Evolutionary conservation across 116 monocot species (phyloP), one percentile per base, ranked within the genome.

Genomic region (Papilionanthe hybrid): DNA sequence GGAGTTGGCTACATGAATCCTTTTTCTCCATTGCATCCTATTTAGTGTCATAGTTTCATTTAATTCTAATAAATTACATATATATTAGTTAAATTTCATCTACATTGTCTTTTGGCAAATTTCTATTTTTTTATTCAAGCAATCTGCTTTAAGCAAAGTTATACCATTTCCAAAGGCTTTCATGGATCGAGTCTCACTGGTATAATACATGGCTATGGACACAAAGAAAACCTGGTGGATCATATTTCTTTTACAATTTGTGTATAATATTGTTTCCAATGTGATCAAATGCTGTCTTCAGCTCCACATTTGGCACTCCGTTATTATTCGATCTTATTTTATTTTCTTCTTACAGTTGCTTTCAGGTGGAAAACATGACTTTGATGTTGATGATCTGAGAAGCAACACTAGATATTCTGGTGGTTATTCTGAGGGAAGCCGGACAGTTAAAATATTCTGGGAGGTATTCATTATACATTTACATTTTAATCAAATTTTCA

Each of bases 391-490:
- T 77, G 96, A 96, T 83, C 77, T 96, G 55, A 88, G 83, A 79
- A 82, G 69, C 77, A 91, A 93, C 78, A 91, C 96, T 45, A 93
- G 82, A 57, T 96, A 96, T 68, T 90, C 91, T 82, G 96, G 96
- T 83, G 96, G 96, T 77, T 96, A 93, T 90, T 87, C 96, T 81
- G 93, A 91, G 75, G 87, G 86, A 75, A 96, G 96, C 82, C 88
- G 96, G 19, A 87, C 96, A 20, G 73, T 96, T 41, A 96, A 90
- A 77, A 85, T 93, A 49, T 93, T 96, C 79, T 96, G 96, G 96
- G 93, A 96, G 93, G 96, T 96, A 87, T 25, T 53, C 11, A 1
- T 9, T 75, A 12, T 10, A 48, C 41, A 19, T 72, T 72, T 37
- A 4, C 72, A 41, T 42, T 42, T 42, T 72, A 19, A 42, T 6